phyloP scores from a whole-genome alignment of 73 alveolate species.

The Symbiodinium natans region DNA sequence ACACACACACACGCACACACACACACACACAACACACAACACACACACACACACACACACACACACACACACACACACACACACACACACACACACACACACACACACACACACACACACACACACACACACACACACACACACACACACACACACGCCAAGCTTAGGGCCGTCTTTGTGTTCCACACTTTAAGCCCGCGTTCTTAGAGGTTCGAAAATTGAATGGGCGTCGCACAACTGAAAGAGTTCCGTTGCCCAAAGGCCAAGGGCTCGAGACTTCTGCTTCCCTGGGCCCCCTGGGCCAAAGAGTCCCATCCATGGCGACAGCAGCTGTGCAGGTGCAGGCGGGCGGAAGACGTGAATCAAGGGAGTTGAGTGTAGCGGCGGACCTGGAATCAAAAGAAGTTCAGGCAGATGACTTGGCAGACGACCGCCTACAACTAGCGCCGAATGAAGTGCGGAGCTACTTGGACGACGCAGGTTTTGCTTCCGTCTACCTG shows the following conservation, averaged over 20 bases:
- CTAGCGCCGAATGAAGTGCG: slow-evolving; percentile 14
- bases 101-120: slow-evolving; percentile 74
- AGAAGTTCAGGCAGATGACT: not conserved
- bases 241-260: no score
- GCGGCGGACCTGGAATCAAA: no score
- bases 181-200: no score
- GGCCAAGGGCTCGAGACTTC: not conserved
- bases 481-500: slow-evolving; percentile 44
- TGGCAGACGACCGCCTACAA: not conserved
- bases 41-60: slow-evolving; percentile 77
- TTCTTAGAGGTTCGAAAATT: no score
- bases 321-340: slow-evolving; percentile 1
- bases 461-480: slow-evolving; percentile 42
- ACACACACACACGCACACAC: slow-evolving; percentile 78
- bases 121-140: slow-evolving; percentile 81
- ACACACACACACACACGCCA: slow-evolving; percentile 21
- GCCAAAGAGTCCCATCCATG: not conserved
- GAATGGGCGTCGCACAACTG: no score
- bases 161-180: no score
- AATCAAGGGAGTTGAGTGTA: no score
- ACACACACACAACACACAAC: slow-evolving; percentile 52
- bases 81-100: slow-evolving; percentile 83
- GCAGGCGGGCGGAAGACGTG: no score
- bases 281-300: not conserved
- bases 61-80: slow-evolving; percentile 77